Evolutionary conservation across 805 yeast genomes (phyloP).

Genomic region (Candida caryicola): DNA sequence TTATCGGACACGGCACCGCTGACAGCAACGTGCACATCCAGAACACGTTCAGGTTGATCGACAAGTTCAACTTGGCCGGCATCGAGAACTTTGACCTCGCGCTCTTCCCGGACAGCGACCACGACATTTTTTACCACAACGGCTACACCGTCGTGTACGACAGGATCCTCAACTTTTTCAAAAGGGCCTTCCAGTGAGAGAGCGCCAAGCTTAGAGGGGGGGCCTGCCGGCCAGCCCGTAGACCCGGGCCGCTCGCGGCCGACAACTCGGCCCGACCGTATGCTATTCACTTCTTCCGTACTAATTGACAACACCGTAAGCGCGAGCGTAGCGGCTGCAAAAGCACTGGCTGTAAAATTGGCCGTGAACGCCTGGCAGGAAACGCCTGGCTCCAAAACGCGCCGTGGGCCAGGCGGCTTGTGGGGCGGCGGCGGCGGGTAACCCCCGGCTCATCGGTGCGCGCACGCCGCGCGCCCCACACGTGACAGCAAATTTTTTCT

Average conservation of each 20-base stretch:
- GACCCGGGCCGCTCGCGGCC: too few relatives aligned
- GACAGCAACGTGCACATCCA: conserved; percentile 84
- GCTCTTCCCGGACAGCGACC: conserved; percentile 81
- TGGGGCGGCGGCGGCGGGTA: conserved; percentile 5
- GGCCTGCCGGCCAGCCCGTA: too few relatives aligned
- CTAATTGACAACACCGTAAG: too few relatives aligned
- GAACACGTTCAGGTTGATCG: conserved; percentile 61
- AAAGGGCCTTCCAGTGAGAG: conserved; percentile 11
- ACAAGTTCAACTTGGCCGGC: conserved; percentile 54
- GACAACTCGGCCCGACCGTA: too few relatives aligned
- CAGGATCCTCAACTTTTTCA: conserved; percentile 21
- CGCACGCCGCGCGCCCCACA: conserved; percentile 4
- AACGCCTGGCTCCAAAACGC: too few relatives aligned
- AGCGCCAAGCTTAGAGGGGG: conserved; percentile 2
- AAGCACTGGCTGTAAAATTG: too few relatives aligned
- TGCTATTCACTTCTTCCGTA: too few relatives aligned
- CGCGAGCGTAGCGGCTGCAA: too few relatives aligned
- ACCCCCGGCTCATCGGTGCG: not conserved
- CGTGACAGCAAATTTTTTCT: conserved; percentile 7
- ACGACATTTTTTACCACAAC: conserved; percentile 67
- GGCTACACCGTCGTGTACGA: conserved; percentile 70
- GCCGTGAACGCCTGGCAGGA: too few relatives aligned
- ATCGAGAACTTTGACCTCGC: conserved; percentile 83
- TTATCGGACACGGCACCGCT: conserved; percentile 78
- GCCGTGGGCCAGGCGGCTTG: too few relatives aligned